Conservation (phyloP, 2,329 filamentous ascomycete genomes). For the Teratosphaeria gauchensis region DNA sequence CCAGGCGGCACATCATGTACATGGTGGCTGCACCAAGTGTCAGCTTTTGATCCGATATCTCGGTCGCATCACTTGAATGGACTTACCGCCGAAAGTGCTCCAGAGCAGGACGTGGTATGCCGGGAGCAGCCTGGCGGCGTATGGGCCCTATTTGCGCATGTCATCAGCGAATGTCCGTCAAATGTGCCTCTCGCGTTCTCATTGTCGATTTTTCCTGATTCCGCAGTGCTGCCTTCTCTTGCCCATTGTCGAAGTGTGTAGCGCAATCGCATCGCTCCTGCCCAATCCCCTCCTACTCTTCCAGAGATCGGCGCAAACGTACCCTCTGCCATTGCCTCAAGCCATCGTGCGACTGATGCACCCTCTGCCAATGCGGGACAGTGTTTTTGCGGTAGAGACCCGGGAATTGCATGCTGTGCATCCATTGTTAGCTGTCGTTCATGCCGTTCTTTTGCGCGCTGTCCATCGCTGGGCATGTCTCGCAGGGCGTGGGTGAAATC, state of each 20-base stretch:
- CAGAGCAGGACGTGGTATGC: slow-evolving; percentile 53
- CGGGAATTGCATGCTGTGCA: slow-evolving; percentile 17
- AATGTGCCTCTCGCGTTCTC: slow-evolving; percentile 7
- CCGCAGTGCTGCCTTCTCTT: background rate
- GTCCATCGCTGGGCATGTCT: background rate
- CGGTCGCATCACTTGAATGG: too few relatives aligned
- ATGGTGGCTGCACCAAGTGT: slow-evolving; percentile 33
- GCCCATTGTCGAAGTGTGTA: background rate
- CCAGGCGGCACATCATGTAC: slow-evolving; percentile 66
- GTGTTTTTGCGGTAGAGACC: slow-evolving; percentile 63
- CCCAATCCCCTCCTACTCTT: background rate
- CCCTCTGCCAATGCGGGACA: slow-evolving; percentile 63
- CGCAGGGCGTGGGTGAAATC: slow-evolving; percentile 10
- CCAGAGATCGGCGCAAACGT: slow-evolving; percentile 30
- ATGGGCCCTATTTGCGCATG: slow-evolving; percentile 43
- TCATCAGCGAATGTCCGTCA: background rate
- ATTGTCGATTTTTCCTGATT: background rate
- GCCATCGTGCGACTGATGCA: slow-evolving; percentile 65
- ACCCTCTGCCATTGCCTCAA: slow-evolving; percentile 71
- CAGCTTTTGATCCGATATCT: too few relatives aligned
- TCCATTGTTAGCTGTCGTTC: background rate
- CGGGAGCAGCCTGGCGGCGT: slow-evolving; percentile 55
- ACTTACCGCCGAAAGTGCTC: slow-evolving; percentile 44
- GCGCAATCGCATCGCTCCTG: background rate
- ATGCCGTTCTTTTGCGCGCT: slow-evolving; percentile 1